Base-by-base conservation (phyloP, 1,284 basidiomycete species). In the Boletellus dicymbophilus region DNA sequence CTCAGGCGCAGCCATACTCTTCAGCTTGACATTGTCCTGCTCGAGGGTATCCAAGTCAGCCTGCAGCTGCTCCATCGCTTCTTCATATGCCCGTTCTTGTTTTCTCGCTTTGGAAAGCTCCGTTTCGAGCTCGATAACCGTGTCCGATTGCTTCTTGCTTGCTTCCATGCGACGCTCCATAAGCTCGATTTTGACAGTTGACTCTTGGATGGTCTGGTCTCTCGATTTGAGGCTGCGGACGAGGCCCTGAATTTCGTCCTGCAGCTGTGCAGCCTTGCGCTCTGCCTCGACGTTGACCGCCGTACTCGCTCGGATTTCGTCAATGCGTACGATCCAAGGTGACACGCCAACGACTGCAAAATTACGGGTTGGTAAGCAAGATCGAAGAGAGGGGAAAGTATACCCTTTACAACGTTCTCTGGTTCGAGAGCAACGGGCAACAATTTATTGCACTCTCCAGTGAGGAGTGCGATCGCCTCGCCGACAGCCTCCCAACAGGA, bases 261-360 rank as follows among this genome's bases (percentile, higher is more conserved):
- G 88, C 23, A 97, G 79, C 58, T 92, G 87, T 4, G 82, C 74
- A 10, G 95, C 84, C 68, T 92, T 92, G 41, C 88, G 81, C 67
- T 98, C 95, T 0, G 95, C 93, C 64, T 98, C 95, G 16, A 92
- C 79, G 61, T 98, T 98, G 70, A 93, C 79, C 0, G 92, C 85
- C 2, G 89, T 82, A 21, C 79, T 84, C 0, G 88, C 81, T 66
- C 93, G 93, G 72, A 99, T 85, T 58, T 93, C 84, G n/a, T 82
- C 81, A 6, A 96, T 82, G n/a, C 97, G 82, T 0, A 81, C 74
- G 1, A 93, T 74, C 96, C 96, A 99, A 1, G 97, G 97, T 4
- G 92, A 76, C 1, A 83, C 79, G 8, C 86, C 85, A 43, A 83
- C 78, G 52, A 93, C 92, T 95, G 57, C 8, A 44, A 37, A 52